A percentile compares a stretch with the other conserved stretches of the same genome.
Conservation (phyloP, 768 basidiomycete genomes). For the Agaricus blazei region DNA sequence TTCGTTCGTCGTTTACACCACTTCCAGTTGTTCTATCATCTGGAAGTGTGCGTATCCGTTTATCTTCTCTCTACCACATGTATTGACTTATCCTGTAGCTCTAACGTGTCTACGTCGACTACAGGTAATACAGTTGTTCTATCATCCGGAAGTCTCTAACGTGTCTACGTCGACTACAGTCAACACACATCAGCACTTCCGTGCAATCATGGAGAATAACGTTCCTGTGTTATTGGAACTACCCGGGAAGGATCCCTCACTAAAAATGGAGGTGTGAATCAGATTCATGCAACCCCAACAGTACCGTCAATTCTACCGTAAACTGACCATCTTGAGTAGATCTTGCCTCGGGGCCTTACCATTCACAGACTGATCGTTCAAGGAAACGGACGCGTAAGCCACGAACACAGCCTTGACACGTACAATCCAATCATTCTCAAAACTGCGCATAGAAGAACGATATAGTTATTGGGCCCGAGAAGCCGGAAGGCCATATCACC, state of each 20-base stretch:
- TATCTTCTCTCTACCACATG: no score
- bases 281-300: not conserved
- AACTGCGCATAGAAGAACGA: slow-evolving; percentile 54
- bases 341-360: slow-evolving; percentile 64
- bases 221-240: slow-evolving; percentile 49
- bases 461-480: slow-evolving; percentile 69
- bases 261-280: slow-evolving; percentile 55
- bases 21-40: no score
- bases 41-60: no score
- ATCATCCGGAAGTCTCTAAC: no score
- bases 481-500: slow-evolving; percentile 47
- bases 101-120: no score
- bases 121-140: no score
- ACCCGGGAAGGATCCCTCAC: slow-evolving; percentile 27
- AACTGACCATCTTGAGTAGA: slow-evolving; percentile 27
- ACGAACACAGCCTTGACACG: not conserved
- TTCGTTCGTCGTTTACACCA: no score
- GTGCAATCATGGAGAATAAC: slow-evolving; percentile 37
- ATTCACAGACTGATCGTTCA: slow-evolving; percentile 65
- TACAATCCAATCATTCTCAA: slow-evolving; percentile 4
- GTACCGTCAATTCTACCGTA: not conserved
- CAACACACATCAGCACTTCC: not conserved
- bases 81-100: no score
- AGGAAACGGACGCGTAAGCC: slow-evolving; percentile 53
- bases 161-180: no score